Evolutionary conservation across 1,284 basidiomycete species (phyloP).

Genomic region (Papiliotrema laurentii): DNA sequence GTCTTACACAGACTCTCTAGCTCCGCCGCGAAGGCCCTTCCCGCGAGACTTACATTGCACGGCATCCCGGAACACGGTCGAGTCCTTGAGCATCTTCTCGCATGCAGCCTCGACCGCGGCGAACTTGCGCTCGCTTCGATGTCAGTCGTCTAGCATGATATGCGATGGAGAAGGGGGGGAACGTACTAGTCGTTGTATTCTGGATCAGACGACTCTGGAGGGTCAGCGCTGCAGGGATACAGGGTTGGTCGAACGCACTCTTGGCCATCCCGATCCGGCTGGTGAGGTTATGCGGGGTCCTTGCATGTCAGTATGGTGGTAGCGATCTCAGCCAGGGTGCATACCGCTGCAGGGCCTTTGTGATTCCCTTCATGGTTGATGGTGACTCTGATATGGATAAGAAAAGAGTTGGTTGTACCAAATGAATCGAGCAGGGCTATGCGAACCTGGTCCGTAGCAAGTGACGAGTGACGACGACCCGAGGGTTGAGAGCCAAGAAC

Average conservation of each 20-base stretch:
- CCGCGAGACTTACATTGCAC: slow-evolving; percentile 64
- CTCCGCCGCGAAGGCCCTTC: not conserved
- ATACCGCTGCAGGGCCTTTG: slow-evolving; percentile 24
- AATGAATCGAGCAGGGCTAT: not conserved
- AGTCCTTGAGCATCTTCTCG: slow-evolving; percentile 89
- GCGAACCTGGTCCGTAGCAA: too few relatives aligned
- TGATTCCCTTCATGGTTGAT: slow-evolving; percentile 7
- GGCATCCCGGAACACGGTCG: slow-evolving; percentile 77
- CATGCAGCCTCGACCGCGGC: slow-evolving; percentile 70
- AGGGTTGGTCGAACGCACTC: slow-evolving; percentile 57
- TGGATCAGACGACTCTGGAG: slow-evolving; percentile 71
- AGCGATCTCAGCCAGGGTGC: not conserved
- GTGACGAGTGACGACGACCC: slow-evolving; percentile 2
- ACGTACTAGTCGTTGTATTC: slow-evolving; percentile 59
- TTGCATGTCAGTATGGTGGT: slow-evolving; percentile 2
- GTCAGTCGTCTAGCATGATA: not conserved
- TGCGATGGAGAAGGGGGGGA: not conserved
- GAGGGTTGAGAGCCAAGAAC: not conserved
- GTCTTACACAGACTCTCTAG: not conserved
- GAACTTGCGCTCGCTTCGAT: slow-evolving; percentile 62
- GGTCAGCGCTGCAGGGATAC: not conserved
- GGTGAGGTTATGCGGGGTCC: slow-evolving; percentile 83
- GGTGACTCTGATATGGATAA: not conserved
- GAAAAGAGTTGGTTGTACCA: not conserved
- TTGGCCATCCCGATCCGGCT: slow-evolving; percentile 82